Base-by-base conservation (phyloP, 345 rosid genomes). In the Gossypium mustelinum region DNA sequence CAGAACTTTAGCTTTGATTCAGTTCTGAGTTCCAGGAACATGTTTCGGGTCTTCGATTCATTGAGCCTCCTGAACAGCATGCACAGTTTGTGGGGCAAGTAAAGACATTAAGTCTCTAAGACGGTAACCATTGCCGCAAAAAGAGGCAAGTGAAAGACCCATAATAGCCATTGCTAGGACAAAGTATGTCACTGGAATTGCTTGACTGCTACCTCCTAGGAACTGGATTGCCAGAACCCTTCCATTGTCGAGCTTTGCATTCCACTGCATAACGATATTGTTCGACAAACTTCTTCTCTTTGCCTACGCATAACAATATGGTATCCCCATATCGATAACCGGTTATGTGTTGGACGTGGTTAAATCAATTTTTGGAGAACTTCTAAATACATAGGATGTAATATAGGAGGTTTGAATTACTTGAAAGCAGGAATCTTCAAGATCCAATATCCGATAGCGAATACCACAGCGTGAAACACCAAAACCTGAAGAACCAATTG, bases 201-300 rank as follows among this genome's bases (percentile, higher is more conserved):
- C 97, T 82, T 94, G 97, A 74, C 87, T 88, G 78, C 88, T 89
- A 73, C 94, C 87, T 24, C 95, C 94, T 4, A 94, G 94, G 84
- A 94, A 92, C 60, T 94, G 94, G 6, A 85, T 83, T 13, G 97
- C 94, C 13, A 94, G 91, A 27, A 92, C 13, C 97, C 97, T 0
- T 97, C 97, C 34, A 94, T 76, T 6, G 95, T 94, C 0, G 98
- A 92, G 85, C 97, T 94, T 72, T 94, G 97, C 98, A 92, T 92
- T 79, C 97, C 97, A 2, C 95, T 89, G 82, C 98, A 92, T 61
- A 94, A 82, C 0, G 97, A 94, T 75, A 94, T 84, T 6, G 94
- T 94, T 79, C 93, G 74, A 89, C 91, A 84, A 0, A 86, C 95
- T 84, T 94, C 97, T 80, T 94, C 97, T 44, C 81, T 93, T 85